Evolutionary conservation across 148 eudicot species (phyloP).

Genomic region (Rhododendron mucronatum): DNA sequence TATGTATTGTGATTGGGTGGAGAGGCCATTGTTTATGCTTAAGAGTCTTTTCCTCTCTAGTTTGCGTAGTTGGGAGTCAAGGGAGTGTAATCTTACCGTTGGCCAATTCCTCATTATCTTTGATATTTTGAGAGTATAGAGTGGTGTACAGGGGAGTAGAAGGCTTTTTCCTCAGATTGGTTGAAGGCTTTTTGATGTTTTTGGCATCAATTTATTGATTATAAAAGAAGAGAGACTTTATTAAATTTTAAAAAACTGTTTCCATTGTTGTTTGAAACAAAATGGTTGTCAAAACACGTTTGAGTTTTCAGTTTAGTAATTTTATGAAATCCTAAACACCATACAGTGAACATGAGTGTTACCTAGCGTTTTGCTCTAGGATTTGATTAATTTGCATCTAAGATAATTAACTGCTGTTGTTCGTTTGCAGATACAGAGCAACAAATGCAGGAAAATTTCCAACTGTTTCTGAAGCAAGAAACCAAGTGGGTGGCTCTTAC

Average conservation of each 20-base stretch:
- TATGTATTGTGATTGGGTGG: not conserved
- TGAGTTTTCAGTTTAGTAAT: not conserved
- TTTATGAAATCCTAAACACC: not conserved
- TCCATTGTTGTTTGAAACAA: not conserved
- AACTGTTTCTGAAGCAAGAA: conserved; percentile 13
- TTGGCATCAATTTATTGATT: not conserved
- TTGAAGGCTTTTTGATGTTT: not conserved
- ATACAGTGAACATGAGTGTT: not conserved
- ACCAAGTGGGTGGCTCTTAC: conserved; percentile 36
- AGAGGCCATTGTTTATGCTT: not conserved
- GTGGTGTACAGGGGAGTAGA: not conserved
- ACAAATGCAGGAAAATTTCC: conserved; percentile 42
- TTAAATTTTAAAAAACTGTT: not conserved
- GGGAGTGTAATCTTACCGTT: not conserved
- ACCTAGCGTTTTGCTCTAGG: not conserved
- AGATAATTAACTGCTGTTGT: not conserved
- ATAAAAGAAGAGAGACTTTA: not conserved
- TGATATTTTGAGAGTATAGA: not conserved
- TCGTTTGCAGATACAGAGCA: conserved; percentile 32
- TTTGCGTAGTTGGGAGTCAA: not conserved
- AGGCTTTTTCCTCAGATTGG: not conserved
- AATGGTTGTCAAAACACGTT: not conserved
- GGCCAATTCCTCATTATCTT: not conserved
- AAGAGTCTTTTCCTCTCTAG: not conserved
- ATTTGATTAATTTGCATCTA: not conserved